These are phyloP conservation scores for Hapsidospora chrysogenum DNA, from an alignment of 495 filamentous ascomycete species.

Conservation along the genomic window DNA sequence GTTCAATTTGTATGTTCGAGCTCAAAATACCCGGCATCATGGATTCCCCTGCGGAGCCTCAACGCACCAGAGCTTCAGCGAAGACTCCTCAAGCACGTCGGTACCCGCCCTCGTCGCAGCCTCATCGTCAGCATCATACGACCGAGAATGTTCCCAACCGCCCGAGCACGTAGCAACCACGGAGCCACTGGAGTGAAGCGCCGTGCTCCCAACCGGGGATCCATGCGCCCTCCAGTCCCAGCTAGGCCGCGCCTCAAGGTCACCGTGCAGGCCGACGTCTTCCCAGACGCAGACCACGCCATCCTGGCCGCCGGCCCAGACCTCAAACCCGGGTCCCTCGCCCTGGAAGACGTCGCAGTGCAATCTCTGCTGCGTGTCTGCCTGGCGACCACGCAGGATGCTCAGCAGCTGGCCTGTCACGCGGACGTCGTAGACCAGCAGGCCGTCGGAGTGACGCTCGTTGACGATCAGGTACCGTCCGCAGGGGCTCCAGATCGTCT, in stretches of 20 bases:
- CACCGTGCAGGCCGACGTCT: conserved; percentile 37
- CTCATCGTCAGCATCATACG: neutral
- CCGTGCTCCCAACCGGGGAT: conserved; percentile 39
- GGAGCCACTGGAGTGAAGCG: conserved; percentile 48
- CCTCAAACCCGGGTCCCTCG: conserved; percentile 40
- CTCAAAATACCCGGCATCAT: too few species aligned
- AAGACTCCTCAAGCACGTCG: conserved; percentile 1
- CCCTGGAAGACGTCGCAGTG: conserved; percentile 49
- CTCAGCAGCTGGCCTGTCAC: conserved; percentile 51
- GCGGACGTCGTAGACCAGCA: conserved; percentile 74
- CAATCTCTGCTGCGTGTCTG: conserved; percentile 61
- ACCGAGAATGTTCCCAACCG: conserved; percentile 1
- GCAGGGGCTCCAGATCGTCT: conserved; percentile 67
- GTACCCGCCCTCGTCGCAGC: neutral
- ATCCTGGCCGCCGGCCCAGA: conserved; percentile 77
- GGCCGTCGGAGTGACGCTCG: conserved; percentile 60
- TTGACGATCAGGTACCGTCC: conserved; percentile 76
- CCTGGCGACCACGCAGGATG: conserved; percentile 51
- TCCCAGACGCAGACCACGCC: conserved; percentile 66
- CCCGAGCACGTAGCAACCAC: conserved; percentile 67
- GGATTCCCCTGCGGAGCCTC: neutral
- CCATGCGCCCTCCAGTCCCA: conserved; percentile 45
- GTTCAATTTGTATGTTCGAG: too few species aligned
- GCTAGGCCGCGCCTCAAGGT: conserved; percentile 26
- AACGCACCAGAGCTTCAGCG: conserved; percentile 1